Evolutionary conservation across 148 eudicot species (phyloP).

Genomic region (Salicornia ramosissima): DNA sequence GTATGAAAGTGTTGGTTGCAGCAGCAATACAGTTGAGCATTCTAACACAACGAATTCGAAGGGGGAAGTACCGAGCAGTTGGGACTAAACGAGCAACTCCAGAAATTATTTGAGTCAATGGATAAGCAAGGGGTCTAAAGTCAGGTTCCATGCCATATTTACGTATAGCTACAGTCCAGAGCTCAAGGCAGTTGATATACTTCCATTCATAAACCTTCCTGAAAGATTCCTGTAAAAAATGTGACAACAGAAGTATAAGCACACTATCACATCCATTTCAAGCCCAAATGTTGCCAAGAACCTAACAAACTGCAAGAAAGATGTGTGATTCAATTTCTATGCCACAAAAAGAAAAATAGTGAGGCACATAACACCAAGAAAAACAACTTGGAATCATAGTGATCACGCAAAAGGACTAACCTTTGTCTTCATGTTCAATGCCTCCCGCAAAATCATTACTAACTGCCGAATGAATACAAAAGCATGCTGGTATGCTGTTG

Average conservation of each 20-base stretch:
- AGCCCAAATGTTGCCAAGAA: neutral
- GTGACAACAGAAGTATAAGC: neutral
- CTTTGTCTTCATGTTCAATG: conserved; percentile 63
- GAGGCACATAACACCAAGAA: neutral
- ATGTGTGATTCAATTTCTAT: neutral
- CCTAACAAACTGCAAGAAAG: neutral
- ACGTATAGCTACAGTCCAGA: conserved; percentile 93
- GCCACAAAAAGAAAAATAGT: neutral
- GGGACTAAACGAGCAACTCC: conserved; percentile 89
- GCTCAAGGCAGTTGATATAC: conserved; percentile 89
- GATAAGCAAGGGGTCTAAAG: conserved; percentile 86
- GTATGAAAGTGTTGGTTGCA: conserved; percentile 73
- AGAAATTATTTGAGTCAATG: conserved; percentile 89
- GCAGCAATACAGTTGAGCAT: conserved; percentile 93
- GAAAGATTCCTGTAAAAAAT: conserved; percentile 54
- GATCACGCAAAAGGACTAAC: conserved; percentile 25
- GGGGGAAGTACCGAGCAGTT: conserved; percentile 89
- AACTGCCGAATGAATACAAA: conserved; percentile 86
- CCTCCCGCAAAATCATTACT: conserved; percentile 73
- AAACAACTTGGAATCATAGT: neutral
- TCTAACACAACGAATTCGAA: conserved; percentile 80
- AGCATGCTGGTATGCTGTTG: conserved; percentile 83
- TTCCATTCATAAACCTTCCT: conserved; percentile 95
- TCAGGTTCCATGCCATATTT: conserved; percentile 73
- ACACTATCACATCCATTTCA: conserved; percentile 9